These are phyloP conservation scores for Malassezia sympodialis DNA, from an alignment of 1,284 basidiomycete genomes.

Conservation along the genomic window DNA sequence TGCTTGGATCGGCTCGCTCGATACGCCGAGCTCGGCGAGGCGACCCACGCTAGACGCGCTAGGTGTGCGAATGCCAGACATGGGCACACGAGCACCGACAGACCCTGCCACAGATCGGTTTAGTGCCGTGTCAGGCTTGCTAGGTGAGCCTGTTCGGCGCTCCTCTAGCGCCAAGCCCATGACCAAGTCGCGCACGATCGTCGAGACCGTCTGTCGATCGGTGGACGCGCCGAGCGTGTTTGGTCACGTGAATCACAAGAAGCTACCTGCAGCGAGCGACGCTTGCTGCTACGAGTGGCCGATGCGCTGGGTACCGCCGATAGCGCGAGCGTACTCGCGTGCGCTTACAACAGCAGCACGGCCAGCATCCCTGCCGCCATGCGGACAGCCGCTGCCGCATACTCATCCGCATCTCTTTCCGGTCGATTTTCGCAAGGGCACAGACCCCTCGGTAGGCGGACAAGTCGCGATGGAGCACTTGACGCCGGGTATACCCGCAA, in stretches of 20 bases:
- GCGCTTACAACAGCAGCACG: background rate
- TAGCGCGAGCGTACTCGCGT: background rate
- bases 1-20: conserved; percentile 24
- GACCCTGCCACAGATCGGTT: background rate
- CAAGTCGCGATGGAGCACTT: conserved; percentile 54
- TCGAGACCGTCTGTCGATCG: background rate
- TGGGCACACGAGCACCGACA: conserved; percentile 6
- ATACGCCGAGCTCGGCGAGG: conserved; percentile 12
- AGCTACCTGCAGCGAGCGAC: background rate
- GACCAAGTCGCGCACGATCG: background rate
- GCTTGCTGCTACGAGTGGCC: background rate
- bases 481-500: conserved; percentile 69
- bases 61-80: conserved; percentile 12
- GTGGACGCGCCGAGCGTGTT: conserved; percentile 1
- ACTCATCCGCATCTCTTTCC: conserved; percentile 70
- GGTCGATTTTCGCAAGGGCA: conserved; percentile 29
- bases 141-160: background rate
- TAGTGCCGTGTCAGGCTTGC: background rate
- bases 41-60: conserved; percentile 6
- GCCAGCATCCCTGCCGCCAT: conserved; percentile 26
- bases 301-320: background rate
- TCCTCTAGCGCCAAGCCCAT: background rate
- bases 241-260: background rate
- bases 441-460: conserved; percentile 19
- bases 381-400: conserved; percentile 64